Conservation (phyloP, 805 yeast genomes). For the Metschnikowia lachancei region DNA sequence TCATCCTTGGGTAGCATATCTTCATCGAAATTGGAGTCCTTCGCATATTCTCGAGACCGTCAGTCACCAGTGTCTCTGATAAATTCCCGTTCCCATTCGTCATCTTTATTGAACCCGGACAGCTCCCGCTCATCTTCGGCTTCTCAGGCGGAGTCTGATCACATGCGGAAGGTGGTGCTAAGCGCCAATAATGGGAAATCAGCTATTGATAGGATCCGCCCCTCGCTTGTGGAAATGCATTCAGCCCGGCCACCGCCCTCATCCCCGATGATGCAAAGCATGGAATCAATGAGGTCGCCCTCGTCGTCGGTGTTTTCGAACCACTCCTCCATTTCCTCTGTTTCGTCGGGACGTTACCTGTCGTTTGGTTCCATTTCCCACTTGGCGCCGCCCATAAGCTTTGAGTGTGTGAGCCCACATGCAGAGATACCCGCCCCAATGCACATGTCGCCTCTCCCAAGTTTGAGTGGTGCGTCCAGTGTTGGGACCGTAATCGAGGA, state of each 20-base stretch:
- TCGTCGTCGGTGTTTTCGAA: constrained; percentile 37
- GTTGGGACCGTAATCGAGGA: neutral
- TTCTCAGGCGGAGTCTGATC: neutral
- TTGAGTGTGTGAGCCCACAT: constrained; percentile 1
- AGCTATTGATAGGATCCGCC: constrained; percentile 32
- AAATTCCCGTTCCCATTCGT: neutral
- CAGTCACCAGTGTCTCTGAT: neutral
- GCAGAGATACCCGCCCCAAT: constrained; percentile 1
- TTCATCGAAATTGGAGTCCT: neutral
- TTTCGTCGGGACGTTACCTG: constrained; percentile 28
- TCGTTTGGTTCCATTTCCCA: constrained; percentile 33
- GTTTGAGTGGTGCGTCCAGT: constrained; percentile 3
- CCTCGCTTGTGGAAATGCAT: constrained; percentile 37
- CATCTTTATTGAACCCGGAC: neutral
- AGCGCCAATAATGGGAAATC: constrained; percentile 10
- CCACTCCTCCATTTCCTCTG: constrained; percentile 35
- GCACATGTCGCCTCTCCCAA: neutral
- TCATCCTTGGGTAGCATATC: neutral
- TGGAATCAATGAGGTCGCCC: constrained; percentile 29
- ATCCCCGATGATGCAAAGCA: neutral
- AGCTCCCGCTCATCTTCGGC: neutral
- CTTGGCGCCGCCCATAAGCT: constrained; percentile 1
- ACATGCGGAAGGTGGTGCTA: neutral
- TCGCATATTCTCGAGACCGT: neutral
- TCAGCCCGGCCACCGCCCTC: constrained; percentile 3